These are phyloP conservation scores for Zea mays DNA, from an alignment of 176 grass and related monocot species.

Conservation along the genomic window Zm-B73-REFERENCE-NAM-5.0 NC_050096.1:16178501-16179000, in stretches of 20 bases:
- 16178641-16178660: too few species aligned
- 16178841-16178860: conserved; percentile 24
- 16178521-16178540: not conserved
- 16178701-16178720: conserved; percentile 1
- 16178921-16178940: conserved; percentile 3
- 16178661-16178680: not conserved
- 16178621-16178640: not conserved
- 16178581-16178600: not conserved
- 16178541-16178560: conserved; percentile 42
- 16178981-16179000: not conserved
- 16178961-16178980: not conserved
- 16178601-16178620: conserved; percentile 1
- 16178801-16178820: not conserved
- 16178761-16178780: conserved; percentile 38
- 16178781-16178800: not conserved
- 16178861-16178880: conserved; percentile 1
- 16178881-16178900: conserved; percentile 19
- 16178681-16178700: not conserved
- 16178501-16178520: not conserved
- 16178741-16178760: conserved; percentile 38
- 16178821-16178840: conserved; percentile 32
- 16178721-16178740: not conserved
- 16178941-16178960: not conserved
- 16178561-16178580: conserved; percentile 4
- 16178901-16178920: conserved; percentile 4